Evolutionary conservation across 257 asterid species (phyloP).

Genomic region (Buddleja alternifolia): DNA sequence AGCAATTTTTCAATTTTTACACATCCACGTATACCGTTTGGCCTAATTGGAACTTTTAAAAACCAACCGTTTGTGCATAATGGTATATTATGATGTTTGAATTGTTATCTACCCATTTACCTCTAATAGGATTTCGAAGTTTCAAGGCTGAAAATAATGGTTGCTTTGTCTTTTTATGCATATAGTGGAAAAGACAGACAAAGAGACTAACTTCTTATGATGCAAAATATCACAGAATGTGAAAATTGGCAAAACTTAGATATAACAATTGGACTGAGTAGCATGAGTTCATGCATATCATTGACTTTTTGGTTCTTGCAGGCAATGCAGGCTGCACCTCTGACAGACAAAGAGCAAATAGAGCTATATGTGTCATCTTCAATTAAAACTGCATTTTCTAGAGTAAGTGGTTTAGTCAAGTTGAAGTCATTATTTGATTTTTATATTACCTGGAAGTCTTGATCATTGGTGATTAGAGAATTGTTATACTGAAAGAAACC

Average conservation of each 20-base stretch:
- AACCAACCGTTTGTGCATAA: not conserved
- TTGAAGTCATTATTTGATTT: slow-evolving; percentile 19
- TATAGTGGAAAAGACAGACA: slow-evolving; percentile 16
- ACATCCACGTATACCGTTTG: slow-evolving; percentile 2
- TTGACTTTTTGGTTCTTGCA: slow-evolving; percentile 40
- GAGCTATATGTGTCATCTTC: slow-evolving; percentile 86
- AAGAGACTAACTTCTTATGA: not conserved
- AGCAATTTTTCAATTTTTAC: slow-evolving; percentile 15
- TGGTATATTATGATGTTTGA: not conserved
- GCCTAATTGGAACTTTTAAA: slow-evolving; percentile 5
- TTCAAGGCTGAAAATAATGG: not conserved
- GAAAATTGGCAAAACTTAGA: slow-evolving; percentile 11
- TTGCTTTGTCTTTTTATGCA: slow-evolving; percentile 13
- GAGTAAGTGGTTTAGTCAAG: slow-evolving; percentile 55
- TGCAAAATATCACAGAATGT: slow-evolving; percentile 2
- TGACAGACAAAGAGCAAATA: slow-evolving; percentile 81
- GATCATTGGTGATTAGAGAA: slow-evolving; percentile 6
- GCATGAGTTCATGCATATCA: slow-evolving; percentile 1
- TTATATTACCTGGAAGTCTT: slow-evolving; percentile 3
- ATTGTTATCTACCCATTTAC: slow-evolving; percentile 21
- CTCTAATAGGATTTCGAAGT: slow-evolving; percentile 10
- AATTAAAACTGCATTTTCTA: slow-evolving; percentile 71
- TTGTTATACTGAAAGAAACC: slow-evolving; percentile 11
- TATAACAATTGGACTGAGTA: not conserved
- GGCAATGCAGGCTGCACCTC: slow-evolving; percentile 63